Conservation (phyloP, 1,139 yeast genomes). For the Candida tetrigidarum region DNA sequence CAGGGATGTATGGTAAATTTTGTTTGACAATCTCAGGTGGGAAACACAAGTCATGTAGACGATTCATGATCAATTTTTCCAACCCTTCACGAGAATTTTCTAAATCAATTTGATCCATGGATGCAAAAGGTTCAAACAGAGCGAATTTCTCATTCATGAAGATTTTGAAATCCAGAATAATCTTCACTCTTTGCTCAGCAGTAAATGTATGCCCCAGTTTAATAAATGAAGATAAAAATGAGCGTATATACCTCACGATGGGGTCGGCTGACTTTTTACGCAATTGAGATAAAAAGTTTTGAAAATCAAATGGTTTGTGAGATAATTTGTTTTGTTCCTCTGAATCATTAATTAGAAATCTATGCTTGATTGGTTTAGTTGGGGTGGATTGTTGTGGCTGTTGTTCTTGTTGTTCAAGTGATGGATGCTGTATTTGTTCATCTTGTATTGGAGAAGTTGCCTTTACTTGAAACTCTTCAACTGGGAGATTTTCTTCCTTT, state of each 20-base stretch:
- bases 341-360: slow-evolving; percentile 22
- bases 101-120: slow-evolving; percentile 59
- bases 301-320: slow-evolving; percentile 76
- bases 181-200: slow-evolving; percentile 74
- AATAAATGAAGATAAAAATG: slow-evolving; percentile 75
- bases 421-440: too few relatives aligned
- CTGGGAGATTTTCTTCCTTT: background rate
- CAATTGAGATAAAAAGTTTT: slow-evolving; percentile 71
- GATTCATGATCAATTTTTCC: slow-evolving; percentile 90
- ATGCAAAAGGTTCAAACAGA: slow-evolving; percentile 73
- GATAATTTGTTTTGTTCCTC: slow-evolving; percentile 43
- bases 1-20: slow-evolving; percentile 40
- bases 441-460: background rate
- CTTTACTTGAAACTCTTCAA: slow-evolving; percentile 2
- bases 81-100: slow-evolving; percentile 87
- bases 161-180: slow-evolving; percentile 70
- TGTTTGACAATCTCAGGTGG: slow-evolving; percentile 69
- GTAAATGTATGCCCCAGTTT: slow-evolving; percentile 67
- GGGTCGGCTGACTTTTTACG: slow-evolving; percentile 85
- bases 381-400: background rate
- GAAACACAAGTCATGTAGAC: slow-evolving; percentile 77
- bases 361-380: slow-evolving; percentile 6
- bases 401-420: slow-evolving; percentile 1
- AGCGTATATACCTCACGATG: slow-evolving; percentile 80
- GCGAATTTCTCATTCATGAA: slow-evolving; percentile 72